Evolutionary conservation across 1,284 basidiomycete species (phyloP), one percentile per base, ranked within the genome.

Genomic region (Wolfiporia cocos): DNA sequence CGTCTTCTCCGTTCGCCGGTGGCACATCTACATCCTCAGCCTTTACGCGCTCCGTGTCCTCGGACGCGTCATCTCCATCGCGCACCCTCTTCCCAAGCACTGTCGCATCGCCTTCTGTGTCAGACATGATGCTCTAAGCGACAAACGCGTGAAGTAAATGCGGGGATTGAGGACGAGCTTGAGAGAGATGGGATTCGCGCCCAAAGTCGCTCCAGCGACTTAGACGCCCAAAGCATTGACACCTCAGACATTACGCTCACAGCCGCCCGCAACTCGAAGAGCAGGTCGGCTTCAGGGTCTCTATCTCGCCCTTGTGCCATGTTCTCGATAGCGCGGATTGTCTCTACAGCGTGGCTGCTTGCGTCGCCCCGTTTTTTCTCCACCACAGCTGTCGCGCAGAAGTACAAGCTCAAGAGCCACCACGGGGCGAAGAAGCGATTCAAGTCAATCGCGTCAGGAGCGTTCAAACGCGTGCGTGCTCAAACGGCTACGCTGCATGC

Each of bases 401-500:
- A 57, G 36, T 62, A 61, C 40, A 88, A 88, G 64, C 65, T 88
- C 51, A 88, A 88, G 62, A 76, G 81, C 0, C 85, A 88, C 59
- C 79, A 74, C 3, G 86, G 86, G 9, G 74, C 86, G n/a, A 88
- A 87, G 68, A 89, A 89, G 62, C 67, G 86, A 50, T 89, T 84
- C 84, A 69, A 74, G 48, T 78, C 81, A 2, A 64, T 88, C 29
- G 72, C 74, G 14, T 79, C 74, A 19, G 79, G 83, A 23, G 58
- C 68, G n/a, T 89, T 88, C 68, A 89, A 89, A 69, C 81, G 86
- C 47, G 86, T 89, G 53, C 37, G 78, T 64, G 7, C 17, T 46
- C 49, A 37, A 37, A 28, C 29, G 34, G 33, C 30, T 3, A 19
- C 22, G 18, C 17, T 5, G 33, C 4, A 36, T 12, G 34, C 22